Conservation (phyloP, 768 basidiomycete species). For the Lactarius sp. region DNA sequence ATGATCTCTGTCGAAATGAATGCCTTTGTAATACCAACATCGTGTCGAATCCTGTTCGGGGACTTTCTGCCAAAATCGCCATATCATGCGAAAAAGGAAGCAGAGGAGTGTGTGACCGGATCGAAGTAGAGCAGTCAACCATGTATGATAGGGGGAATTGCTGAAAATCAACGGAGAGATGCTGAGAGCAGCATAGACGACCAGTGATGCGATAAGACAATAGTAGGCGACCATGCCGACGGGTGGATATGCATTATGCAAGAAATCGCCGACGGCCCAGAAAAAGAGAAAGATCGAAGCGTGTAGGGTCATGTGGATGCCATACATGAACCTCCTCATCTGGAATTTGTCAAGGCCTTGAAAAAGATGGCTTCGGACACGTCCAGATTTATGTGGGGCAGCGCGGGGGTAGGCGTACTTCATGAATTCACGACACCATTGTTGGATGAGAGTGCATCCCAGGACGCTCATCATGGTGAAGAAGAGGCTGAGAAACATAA, state of each 20-base stretch:
- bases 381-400: constrained; percentile 12
- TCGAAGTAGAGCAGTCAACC: constrained; percentile 8
- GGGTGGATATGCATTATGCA: not conserved
- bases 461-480: constrained; percentile 16
- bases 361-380: constrained; percentile 8
- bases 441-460: constrained; percentile 17
- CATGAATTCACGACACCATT: constrained; percentile 18
- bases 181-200: constrained; percentile 9
- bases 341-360: constrained; percentile 8
- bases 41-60: no score
- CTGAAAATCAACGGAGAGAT: constrained; percentile 9
- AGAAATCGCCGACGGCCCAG: constrained; percentile 15
- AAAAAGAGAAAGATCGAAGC: constrained; percentile 16
- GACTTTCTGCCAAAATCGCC: not conserved
- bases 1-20: not conserved
- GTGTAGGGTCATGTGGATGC: constrained; percentile 10
- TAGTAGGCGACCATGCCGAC: not conserved
- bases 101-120: not conserved
- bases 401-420: not conserved
- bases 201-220: not conserved
- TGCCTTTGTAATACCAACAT: not conserved
- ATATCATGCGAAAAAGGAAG: not conserved
- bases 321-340: constrained; percentile 13
- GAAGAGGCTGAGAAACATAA: constrained; percentile 19
- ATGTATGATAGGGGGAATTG: constrained; percentile 18